A percentile compares a stretch with the other conserved stretches of the same genome.
Evolutionary conservation across 768 basidiomycete species (phyloP).

Genomic region (Collybia sordida): DNA sequence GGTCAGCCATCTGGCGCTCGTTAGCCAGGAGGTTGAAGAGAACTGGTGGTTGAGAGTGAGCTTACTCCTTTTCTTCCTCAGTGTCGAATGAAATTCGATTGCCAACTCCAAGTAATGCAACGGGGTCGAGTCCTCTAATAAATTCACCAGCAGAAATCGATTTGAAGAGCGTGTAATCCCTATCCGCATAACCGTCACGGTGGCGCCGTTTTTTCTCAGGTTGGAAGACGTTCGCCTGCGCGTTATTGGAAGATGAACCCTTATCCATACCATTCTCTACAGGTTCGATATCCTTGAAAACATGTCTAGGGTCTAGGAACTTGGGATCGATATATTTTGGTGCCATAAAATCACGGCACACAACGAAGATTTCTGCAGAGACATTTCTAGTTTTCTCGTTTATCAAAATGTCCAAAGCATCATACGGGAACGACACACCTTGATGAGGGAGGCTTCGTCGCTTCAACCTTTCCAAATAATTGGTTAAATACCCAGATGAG

Average conservation of each 20-base stretch:
- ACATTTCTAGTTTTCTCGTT: slow-evolving; percentile 70
- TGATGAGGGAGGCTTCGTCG: slow-evolving; percentile 97
- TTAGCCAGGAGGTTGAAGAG: slow-evolving; percentile 2
- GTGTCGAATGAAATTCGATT: slow-evolving; percentile 78
- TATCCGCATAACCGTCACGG: slow-evolving; percentile 94
- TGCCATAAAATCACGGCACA: slow-evolving; percentile 92
- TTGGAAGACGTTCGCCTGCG: slow-evolving; percentile 89
- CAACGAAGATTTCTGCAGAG: slow-evolving; percentile 99
- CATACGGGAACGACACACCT: slow-evolving; percentile 48
- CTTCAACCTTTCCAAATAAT: slow-evolving; percentile 94
- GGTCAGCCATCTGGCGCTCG: slow-evolving; percentile 62
- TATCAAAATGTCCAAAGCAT: slow-evolving; percentile 4
- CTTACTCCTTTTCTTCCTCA: slow-evolving; percentile 84
- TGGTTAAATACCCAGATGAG: slow-evolving; percentile 99
- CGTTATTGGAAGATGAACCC: slow-evolving; percentile 61
- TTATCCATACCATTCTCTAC: slow-evolving; percentile 46
- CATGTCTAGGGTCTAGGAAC: slow-evolving; percentile 95
- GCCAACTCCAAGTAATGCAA: slow-evolving; percentile 72
- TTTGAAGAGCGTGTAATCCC: slow-evolving; percentile 89
- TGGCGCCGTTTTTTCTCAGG: slow-evolving; percentile 95
- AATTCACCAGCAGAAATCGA: slow-evolving; percentile 69
- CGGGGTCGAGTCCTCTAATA: slow-evolving; percentile 67
- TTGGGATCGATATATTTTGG: slow-evolving; percentile 97
- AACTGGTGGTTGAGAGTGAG: neutral
- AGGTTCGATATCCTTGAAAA: slow-evolving; percentile 87